These are phyloP conservation scores for Fusarium subglutinans DNA, from an alignment of 2,329 filamentous ascomycete genomes.

Conservation along the genomic window DNA sequence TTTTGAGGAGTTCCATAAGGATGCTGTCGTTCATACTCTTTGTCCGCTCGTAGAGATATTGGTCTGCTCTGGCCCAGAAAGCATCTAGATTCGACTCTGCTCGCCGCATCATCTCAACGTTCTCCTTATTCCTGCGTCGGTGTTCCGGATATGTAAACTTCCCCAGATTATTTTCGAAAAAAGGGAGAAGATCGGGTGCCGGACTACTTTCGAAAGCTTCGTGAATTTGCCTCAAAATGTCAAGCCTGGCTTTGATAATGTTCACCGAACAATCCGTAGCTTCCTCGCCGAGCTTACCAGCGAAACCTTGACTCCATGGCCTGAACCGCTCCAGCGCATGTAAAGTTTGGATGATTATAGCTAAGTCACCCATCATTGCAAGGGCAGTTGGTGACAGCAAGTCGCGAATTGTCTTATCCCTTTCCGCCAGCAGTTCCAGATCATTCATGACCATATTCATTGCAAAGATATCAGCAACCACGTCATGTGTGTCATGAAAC, in stretches of 20 bases:
- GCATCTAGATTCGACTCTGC: neutral
- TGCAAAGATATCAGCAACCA: neutral
- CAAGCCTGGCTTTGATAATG: neutral
- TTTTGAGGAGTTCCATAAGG: neutral
- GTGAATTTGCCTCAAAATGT: neutral
- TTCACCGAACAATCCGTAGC: neutral
- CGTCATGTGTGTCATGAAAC: rapidly evolving
- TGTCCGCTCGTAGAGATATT: neutral
- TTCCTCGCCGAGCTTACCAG: neutral
- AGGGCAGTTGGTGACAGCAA: neutral
- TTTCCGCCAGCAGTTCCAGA: neutral
- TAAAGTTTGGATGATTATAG: neutral
- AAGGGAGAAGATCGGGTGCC: neutral
- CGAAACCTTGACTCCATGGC: neutral
- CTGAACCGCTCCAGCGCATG: neutral
- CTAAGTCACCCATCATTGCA: neutral
- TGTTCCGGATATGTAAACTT: neutral
- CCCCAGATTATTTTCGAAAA: neutral
- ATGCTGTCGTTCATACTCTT: neutral
- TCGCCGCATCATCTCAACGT: neutral
- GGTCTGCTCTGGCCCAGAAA: neutral
- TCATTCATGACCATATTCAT: neutral
- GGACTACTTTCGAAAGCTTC: neutral
- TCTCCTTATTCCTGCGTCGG: neutral
- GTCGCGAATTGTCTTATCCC: neutral